phyloP scores from a whole-genome alignment of 208 protist species.

The Wallacemonas sp. region DNA sequence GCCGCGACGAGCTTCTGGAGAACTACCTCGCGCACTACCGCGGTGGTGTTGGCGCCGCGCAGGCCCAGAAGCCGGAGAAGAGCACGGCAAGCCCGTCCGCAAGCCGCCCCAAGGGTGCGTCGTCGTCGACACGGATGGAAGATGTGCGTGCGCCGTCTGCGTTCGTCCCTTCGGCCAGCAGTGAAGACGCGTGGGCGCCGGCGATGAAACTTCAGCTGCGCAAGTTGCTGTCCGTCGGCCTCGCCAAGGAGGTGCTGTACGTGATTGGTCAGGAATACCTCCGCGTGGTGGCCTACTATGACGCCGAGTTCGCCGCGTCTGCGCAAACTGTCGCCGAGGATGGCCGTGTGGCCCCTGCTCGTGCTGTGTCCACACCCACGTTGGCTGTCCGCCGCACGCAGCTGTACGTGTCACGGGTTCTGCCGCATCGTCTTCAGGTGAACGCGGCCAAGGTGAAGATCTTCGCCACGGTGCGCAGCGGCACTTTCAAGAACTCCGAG shows the following conservation, averaged over 20 bases:
- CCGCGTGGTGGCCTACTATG: slow-evolving; percentile 56
- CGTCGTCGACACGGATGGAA: not conserved
- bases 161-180: not conserved
- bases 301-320: slow-evolving; percentile 21
- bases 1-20: slow-evolving; percentile 66
- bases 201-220: slow-evolving; percentile 41
- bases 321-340: not conserved
- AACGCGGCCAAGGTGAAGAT: slow-evolving; percentile 36
- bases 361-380: slow-evolving; percentile 16
- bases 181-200: slow-evolving; percentile 17
- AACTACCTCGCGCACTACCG: slow-evolving; percentile 53
- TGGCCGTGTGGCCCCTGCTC: no score
- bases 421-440: slow-evolving; percentile 50
- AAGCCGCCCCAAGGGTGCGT: not conserved
- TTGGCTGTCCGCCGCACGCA: slow-evolving; percentile 19
- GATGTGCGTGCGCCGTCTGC: not conserved
- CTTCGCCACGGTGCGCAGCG: slow-evolving; percentile 49
- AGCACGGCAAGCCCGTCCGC: not conserved
- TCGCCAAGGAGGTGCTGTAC: slow-evolving; percentile 78
- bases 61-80: no score
- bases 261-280: slow-evolving; percentile 72
- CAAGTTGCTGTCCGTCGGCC: slow-evolving; percentile 55
- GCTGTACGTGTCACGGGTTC: slow-evolving; percentile 27
- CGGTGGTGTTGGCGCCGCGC: not conserved
- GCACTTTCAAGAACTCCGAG: slow-evolving; percentile 75